phyloP scores from a whole-genome alignment of 345 rosid species.

The Noccaea caerulescens region DNA sequence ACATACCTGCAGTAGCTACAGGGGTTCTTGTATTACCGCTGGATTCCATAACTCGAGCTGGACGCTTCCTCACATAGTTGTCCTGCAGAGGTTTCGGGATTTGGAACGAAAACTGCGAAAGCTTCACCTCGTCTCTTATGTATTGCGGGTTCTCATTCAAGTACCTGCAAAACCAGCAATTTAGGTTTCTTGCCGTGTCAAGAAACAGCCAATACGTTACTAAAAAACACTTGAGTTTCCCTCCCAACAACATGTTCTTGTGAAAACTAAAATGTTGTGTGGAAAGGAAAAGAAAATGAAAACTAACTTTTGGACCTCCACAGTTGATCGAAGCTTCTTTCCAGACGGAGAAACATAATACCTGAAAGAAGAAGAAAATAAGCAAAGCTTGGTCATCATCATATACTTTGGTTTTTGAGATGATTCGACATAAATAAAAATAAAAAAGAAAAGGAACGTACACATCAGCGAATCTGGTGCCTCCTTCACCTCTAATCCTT shows the following conservation, averaged over 20 bases:
- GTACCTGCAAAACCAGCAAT: conserved; percentile 49
- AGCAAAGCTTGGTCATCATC: not conserved
- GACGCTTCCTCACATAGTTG: conserved; percentile 69
- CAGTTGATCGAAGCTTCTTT: conserved; percentile 85
- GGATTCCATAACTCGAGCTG: conserved; percentile 42
- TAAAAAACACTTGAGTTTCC: too few species aligned
- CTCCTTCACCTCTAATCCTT: conserved; percentile 80
- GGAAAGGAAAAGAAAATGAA: conserved; percentile 1
- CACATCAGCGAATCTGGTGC: conserved; percentile 93
- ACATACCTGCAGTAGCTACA: conserved; percentile 56
- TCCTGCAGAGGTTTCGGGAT: conserved; percentile 73
- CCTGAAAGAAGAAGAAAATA: conserved; percentile 48
- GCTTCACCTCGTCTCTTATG: conserved; percentile 48
- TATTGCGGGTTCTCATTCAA: conserved; percentile 63
- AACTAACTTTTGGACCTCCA: conserved; percentile 80
- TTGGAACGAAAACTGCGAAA: conserved; percentile 75
- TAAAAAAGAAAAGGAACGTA: conserved; percentile 45
- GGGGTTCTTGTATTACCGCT: conserved; percentile 42
- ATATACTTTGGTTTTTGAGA: not conserved
- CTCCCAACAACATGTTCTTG: too few species aligned
- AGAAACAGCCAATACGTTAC: not conserved
- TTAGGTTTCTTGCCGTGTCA: not conserved
- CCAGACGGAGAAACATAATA: conserved; percentile 88
- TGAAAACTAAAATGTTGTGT: not conserved
- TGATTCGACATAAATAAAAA: not conserved